Evolutionary conservation across 345 rosid genomes (phyloP).

Genomic region (Salix purpurea): DNA sequence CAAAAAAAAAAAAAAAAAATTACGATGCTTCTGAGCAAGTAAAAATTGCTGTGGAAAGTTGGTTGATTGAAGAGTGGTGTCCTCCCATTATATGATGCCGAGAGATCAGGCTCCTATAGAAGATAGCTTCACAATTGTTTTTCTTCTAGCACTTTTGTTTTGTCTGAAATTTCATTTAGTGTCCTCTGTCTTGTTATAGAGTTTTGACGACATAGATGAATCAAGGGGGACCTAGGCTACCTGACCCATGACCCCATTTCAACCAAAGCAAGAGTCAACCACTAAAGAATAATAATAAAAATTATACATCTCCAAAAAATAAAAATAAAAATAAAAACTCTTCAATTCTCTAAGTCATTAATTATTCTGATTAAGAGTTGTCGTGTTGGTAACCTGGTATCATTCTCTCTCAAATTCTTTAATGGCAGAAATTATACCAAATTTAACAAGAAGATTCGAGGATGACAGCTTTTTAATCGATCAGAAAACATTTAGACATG

Average conservation of each 20-base stretch:
- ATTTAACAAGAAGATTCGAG: too few species aligned
- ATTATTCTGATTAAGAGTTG: not conserved
- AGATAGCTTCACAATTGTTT: not conserved
- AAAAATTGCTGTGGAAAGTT: not conserved
- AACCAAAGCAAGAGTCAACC: conserved; percentile 44
- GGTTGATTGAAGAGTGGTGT: not conserved
- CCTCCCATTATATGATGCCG: not conserved
- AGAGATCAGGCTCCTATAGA: not conserved
- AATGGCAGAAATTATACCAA: conserved; percentile 1
- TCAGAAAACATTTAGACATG: not conserved
- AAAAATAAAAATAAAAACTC: too few species aligned
- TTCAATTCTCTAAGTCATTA: not conserved
- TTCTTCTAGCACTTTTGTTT: not conserved
- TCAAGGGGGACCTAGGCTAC: conserved; percentile 33
- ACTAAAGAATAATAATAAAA: conserved; percentile 20
- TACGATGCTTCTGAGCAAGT: not conserved
- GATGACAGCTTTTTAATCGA: not conserved
- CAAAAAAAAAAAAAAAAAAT: not conserved
- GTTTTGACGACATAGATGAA: conserved; percentile 31
- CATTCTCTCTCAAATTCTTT: conserved; percentile 4
- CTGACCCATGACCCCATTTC: conserved; percentile 25
- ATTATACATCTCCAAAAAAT: not conserved
- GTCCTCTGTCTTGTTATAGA: conserved; percentile 23
- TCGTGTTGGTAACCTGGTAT: not conserved
- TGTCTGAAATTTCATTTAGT: conserved; percentile 7